These are phyloP conservation scores for Clitopilus passeckerianus DNA, from an alignment of 768 basidiomycete species.

Conservation along the genomic window DNA sequence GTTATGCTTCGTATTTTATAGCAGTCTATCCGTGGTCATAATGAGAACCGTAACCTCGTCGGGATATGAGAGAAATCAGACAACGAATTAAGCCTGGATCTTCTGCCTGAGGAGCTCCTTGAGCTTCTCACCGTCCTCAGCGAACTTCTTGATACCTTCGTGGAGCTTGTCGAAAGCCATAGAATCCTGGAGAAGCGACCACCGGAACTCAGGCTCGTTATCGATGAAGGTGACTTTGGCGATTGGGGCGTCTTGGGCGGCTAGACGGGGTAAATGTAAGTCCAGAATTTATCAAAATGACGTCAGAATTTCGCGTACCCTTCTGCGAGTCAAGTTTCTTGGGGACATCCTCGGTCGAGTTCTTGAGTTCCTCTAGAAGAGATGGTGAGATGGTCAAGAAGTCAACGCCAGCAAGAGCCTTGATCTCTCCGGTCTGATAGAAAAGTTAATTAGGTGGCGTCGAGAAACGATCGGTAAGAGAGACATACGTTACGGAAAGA, in stretches of 20 bases:
- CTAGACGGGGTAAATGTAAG: conserved; percentile 20
- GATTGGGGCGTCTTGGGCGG: conserved; percentile 54
- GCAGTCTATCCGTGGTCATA: background rate
- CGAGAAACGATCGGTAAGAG: background rate
- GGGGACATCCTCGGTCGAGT: conserved; percentile 70
- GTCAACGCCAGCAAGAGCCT: conserved; percentile 92
- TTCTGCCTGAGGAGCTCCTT: conserved; percentile 76
- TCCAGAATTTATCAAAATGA: background rate
- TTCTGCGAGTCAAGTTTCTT: conserved; percentile 72
- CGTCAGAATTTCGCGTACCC: conserved; percentile 35
- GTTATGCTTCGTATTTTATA: too few species aligned
- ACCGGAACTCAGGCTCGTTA: conserved; percentile 95
- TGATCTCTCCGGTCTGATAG: conserved; percentile 81
- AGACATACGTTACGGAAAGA: conserved; percentile 92
- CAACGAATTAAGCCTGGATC: conserved; percentile 44
- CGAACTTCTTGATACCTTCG: conserved; percentile 98
- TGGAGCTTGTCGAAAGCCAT: conserved; percentile 99
- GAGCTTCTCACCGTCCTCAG: conserved; percentile 89
- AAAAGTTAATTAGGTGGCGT: conserved; percentile 5
- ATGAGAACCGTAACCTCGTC: background rate
- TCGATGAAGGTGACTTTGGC: conserved; percentile 82
- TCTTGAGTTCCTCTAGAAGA: conserved; percentile 91
- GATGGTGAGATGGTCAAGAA: conserved; percentile 93
- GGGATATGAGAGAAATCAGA: background rate
- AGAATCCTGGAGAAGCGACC: conserved; percentile 84